Evolutionary conservation across 2,329 filamentous ascomycete genomes (phyloP).

Genomic region (Neopestalotiopsis sp.): DNA sequence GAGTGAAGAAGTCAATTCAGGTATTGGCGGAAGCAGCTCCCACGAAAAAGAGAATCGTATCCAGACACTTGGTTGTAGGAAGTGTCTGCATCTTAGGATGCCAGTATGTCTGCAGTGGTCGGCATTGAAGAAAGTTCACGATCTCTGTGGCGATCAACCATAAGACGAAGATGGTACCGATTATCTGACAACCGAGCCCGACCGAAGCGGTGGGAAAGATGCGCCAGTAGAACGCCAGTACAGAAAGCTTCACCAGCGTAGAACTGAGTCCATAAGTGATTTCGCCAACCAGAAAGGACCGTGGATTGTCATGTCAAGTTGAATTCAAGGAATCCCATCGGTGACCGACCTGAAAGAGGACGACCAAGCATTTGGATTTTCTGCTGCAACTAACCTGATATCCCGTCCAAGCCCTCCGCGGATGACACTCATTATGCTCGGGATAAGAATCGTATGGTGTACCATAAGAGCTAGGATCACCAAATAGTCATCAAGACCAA

Average conservation of each 20-base stretch:
- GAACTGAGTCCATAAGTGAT: background rate
- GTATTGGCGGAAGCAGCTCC: conserved; percentile 20
- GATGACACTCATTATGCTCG: background rate
- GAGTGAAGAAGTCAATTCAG: conserved; percentile 19
- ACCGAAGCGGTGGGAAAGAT: background rate
- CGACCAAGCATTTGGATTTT: background rate
- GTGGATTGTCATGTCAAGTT: background rate
- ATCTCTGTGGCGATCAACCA: conserved; percentile 19
- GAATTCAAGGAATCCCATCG: background rate
- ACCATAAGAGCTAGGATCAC: background rate
- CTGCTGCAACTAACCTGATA: background rate
- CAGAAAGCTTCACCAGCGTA: background rate
- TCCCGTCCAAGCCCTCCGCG: background rate
- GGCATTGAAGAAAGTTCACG: conserved; percentile 20
- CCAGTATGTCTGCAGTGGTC: conserved; percentile 22
- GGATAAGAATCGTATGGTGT: background rate
- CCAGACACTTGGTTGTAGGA: conserved; percentile 18
- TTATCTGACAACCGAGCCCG: background rate
- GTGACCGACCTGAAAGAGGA: background rate
- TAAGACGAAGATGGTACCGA: background rate
- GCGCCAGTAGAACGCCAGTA: background rate
- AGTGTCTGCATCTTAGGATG: conserved; percentile 16
- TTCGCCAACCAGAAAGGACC: background rate
- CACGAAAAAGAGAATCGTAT: conserved; percentile 18
- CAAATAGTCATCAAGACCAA: background rate